phyloP scores from a whole-genome alignment of 1,284 basidiomycete genomes.

The Irpex sp. region DNA sequence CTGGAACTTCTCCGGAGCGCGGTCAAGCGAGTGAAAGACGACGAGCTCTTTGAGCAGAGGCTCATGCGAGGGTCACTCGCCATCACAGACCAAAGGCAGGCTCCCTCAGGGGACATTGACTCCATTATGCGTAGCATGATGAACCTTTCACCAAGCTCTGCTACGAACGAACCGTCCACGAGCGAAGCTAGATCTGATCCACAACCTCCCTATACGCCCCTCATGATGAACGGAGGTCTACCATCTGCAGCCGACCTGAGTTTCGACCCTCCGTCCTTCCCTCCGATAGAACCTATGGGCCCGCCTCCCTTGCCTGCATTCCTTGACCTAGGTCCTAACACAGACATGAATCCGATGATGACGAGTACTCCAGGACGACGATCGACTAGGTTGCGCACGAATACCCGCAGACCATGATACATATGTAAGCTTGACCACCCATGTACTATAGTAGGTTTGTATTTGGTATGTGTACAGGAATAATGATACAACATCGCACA shows the following conservation, averaged over 20 bases:
- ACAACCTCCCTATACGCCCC: background rate
- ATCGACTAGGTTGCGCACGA: background rate
- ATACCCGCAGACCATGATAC: background rate
- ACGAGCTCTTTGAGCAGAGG: conserved; percentile 61
- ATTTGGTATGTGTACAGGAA: background rate
- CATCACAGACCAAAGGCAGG: conserved; percentile 45
- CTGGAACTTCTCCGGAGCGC: conserved; percentile 46
- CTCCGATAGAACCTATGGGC: background rate
- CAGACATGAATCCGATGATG: background rate
- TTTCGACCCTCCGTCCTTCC: background rate
- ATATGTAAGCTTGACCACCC: background rate
- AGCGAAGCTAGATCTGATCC: background rate
- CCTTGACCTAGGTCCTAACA: background rate
- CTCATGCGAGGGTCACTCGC: conserved; percentile 49
- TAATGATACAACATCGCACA: background rate
- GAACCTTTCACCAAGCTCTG: conserved; percentile 7
- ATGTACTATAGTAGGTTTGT: background rate
- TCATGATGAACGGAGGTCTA: background rate
- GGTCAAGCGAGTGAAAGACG: conserved; percentile 57
- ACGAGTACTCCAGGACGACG: background rate
- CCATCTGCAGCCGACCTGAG: background rate
- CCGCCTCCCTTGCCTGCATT: background rate
- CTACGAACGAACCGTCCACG: background rate
- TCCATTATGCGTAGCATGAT: conserved; percentile 62
- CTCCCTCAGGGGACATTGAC: conserved; percentile 56